Conservation (phyloP, 805 yeast genomes). For the Blastobotrys attinorum region DNA sequence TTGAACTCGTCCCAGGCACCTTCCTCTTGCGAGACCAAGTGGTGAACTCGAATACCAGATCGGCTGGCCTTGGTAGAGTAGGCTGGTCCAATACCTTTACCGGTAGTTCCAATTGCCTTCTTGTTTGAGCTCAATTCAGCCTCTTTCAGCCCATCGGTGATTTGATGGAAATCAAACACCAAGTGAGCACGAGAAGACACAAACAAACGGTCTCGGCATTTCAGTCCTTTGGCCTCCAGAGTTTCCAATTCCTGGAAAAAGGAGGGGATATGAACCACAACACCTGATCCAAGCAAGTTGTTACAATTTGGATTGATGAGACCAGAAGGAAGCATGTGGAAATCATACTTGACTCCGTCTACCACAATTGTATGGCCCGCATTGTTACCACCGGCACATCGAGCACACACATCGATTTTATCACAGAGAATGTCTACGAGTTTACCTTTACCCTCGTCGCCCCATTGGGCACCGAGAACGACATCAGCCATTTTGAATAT, state of each 20-base stretch:
- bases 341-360: conserved; percentile 79
- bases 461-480: conserved; percentile 99
- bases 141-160: conserved; percentile 92
- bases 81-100: conserved; percentile 98
- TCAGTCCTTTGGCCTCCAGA: conserved; percentile 74
- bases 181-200: conserved; percentile 91
- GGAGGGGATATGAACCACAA: conserved; percentile 90
- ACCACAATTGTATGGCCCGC: conserved; percentile 99
- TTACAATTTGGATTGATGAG: conserved; percentile 85
- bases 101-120: conserved; percentile 93
- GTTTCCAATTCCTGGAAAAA: conserved; percentile 80
- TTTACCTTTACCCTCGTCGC: conserved; percentile 99
- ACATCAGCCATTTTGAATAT: conserved; percentile 61
- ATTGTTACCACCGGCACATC: conserved; percentile 97
- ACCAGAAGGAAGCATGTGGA: conserved; percentile 99
- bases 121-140: conserved; percentile 74
- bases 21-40: conserved; percentile 80
- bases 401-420: conserved; percentile 90
- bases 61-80: conserved; percentile 95
- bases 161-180: conserved; percentile 97
- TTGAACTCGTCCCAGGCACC: conserved; percentile 92
- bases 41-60: conserved; percentile 95
- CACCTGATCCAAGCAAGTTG: conserved; percentile 92
- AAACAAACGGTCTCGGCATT: conserved; percentile 69
- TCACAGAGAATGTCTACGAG: conserved; percentile 93